Conservation (phyloP, 2,329 filamentous ascomycete genomes). For the Aureobasidium namibiae region DNA sequence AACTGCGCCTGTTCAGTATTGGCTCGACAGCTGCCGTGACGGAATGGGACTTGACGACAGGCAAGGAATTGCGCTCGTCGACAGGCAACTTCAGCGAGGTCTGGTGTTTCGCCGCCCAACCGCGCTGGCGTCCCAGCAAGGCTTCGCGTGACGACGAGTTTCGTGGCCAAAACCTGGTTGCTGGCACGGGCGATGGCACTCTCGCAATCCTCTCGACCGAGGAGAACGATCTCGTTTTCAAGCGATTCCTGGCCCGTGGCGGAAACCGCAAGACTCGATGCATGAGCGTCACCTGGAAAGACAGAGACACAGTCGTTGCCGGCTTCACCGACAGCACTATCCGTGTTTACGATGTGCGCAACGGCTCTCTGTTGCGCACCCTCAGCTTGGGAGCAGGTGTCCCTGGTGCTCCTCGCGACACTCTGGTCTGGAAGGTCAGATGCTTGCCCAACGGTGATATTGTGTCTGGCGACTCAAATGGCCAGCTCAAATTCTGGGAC, state of each 20-base stretch:
- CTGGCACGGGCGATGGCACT: slow-evolving; percentile 85
- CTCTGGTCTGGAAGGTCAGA: slow-evolving; percentile 89
- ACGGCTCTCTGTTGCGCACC: slow-evolving; percentile 63
- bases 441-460: slow-evolving; percentile 81
- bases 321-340: slow-evolving; percentile 97
- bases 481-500: slow-evolving; percentile 89
- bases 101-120: slow-evolving; percentile 91
- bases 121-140: slow-evolving; percentile 40
- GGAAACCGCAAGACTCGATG: slow-evolving; percentile 80
- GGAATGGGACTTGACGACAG: slow-evolving; percentile 85
- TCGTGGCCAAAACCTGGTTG: slow-evolving; percentile 57
- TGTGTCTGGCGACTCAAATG: slow-evolving; percentile 88
- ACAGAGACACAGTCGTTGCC: slow-evolving; percentile 70
- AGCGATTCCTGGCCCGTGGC: slow-evolving; percentile 65
- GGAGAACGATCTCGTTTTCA: slow-evolving; percentile 73
- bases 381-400: slow-evolving; percentile 81
- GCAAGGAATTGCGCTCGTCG: slow-evolving; percentile 68
- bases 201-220: slow-evolving; percentile 80
- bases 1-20: slow-evolving; percentile 86
- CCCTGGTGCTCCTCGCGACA: slow-evolving; percentile 68
- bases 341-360: slow-evolving; percentile 77
- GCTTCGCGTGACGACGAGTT: slow-evolving; percentile 19
- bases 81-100: slow-evolving; percentile 93
- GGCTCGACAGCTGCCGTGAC: slow-evolving; percentile 87
- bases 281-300: slow-evolving; percentile 85